Base-by-base conservation (phyloP, 371 early-diverging fungal genomes). In the Mucor racemosus region DNA sequence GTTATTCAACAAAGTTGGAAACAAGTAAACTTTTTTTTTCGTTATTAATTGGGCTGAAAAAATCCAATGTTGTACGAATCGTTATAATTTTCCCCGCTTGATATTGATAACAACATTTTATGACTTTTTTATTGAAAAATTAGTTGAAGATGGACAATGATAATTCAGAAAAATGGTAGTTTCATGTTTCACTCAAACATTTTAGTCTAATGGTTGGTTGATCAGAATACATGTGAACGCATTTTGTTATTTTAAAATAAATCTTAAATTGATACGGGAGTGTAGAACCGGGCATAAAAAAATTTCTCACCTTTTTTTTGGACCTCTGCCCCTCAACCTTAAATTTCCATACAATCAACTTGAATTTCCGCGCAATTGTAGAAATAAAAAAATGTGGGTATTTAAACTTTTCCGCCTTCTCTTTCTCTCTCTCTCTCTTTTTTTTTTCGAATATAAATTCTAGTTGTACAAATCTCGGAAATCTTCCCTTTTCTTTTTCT, bases 21-120 rank as follows among this genome's bases (percentile, higher is more conserved):
- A 44, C 44, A 44, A 44, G 44, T 42, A 42, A 42, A 42, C 42
- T 42, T 41, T 42, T 15, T 42, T 42, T 14, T 42, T 42, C 14
- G n/a, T n/a, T n/a, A n/a, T n/a, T n/a, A n/a, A n/a, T 44, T n/a
- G 44, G 44, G 44, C 44, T 44, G 44, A 44, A 44, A 44, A 44
- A 44, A 44, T 7, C n/a, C 7, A 44, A 44, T 44, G 44, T 44
- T 17, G 44, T 17, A 44, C 44, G 44, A 44, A 44, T 17, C 44
- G 44, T 8, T 17, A 17, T 17, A 44, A 5, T n/a, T 44, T 17
- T 44, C 44, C 44, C 44, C 44, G 44, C 44, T 44, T 44, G 44
- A 44, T 44, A 44, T 17, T 17, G 44, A 44, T 44, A 44, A 44
- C 44, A 44, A 5, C 17, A 44, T 44, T 44, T 44, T 17, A 15